Evolutionary conservation across 176 grass and related monocot genomes (phyloP), one percentile per base, ranked within the genome.

Genomic region (Musa acuminata): DNA sequence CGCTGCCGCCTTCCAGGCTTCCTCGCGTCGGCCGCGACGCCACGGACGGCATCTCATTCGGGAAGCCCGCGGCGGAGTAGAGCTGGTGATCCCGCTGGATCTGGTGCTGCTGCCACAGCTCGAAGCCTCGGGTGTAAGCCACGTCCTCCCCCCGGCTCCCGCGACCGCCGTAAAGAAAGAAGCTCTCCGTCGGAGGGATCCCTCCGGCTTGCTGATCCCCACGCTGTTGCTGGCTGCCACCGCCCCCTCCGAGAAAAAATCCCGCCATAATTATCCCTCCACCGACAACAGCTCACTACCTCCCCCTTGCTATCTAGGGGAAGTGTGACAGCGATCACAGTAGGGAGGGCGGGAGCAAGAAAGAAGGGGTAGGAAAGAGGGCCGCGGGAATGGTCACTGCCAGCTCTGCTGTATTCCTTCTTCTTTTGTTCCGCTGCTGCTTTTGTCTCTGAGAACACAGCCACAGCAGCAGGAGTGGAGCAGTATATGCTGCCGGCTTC

Each of bases 31-130:
- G 7, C 71, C 12, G 9, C 71, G 10, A 17, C 11, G 11, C 52
- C 52, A 13, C 52, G 13, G 13, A 53, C 11, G 52, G 9, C 13
- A 53, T 2, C 52, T 53, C 52, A 53, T 53, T 13, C 11, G 13
- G 13, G 52, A 53, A 53, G 52, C 52, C 52, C 13, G 13, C 52
- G 52, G 11, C 2, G 52, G 13, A 53, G 52, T 53, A 53, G 52
- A 53, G 52, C 52, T 9, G 52, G 2, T 13, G 52, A 11, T 53
- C 52, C 11, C 52, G 52, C 13, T 53, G 52, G 50, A 72, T 72
- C 52, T 55, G 71, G 51, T 55, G 72, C 8, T 74, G 72, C 72
- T 74, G 72, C 72, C 72, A 74, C 21, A 74, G 72, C 51, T 74
- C 72, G 53, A 74, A 74, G 2, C 72, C 72, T 17, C 72, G 52